Conservation (phyloP, 768 basidiomycete genomes). For the Mycena leptocephala region DNA sequence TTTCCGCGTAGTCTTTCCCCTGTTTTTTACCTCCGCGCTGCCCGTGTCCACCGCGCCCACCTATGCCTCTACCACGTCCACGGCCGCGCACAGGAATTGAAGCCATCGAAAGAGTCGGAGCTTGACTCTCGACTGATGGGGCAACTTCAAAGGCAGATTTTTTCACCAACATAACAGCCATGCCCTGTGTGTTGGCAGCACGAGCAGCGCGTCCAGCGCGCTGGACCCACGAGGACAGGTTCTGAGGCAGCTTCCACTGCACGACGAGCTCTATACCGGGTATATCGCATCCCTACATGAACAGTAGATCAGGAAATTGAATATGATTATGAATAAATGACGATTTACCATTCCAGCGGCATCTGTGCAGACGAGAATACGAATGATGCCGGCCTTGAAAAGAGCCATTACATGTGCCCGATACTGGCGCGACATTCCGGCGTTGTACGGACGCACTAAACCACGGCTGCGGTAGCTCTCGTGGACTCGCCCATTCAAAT, state of each 20-base stretch:
- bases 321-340: too few relatives aligned
- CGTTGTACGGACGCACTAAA: conserved; percentile 49
- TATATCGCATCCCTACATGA: conserved; percentile 35
- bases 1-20: neutral
- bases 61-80: neutral
- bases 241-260: conserved; percentile 53
- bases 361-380: conserved; percentile 54
- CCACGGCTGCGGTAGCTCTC: conserved; percentile 23
- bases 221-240: conserved; percentile 50
- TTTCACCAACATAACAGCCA: conserved; percentile 48
- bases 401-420: conserved; percentile 40
- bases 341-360: conserved; percentile 53
- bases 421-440: conserved; percentile 37
- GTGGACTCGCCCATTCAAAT: conserved; percentile 38
- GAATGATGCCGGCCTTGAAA: conserved; percentile 44
- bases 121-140: neutral
- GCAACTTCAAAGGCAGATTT: neutral
- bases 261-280: conserved; percentile 54
- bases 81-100: neutral
- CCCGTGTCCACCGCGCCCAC: neutral
- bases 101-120: neutral
- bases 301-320: neutral
- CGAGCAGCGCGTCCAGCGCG: conserved; percentile 52
- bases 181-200: conserved; percentile 27
- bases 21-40: neutral